Evolutionary conservation across 306 rosid species (phyloP), one percentile per base, ranked within the genome.

Genomic region (Medicago lupulina): DNA sequence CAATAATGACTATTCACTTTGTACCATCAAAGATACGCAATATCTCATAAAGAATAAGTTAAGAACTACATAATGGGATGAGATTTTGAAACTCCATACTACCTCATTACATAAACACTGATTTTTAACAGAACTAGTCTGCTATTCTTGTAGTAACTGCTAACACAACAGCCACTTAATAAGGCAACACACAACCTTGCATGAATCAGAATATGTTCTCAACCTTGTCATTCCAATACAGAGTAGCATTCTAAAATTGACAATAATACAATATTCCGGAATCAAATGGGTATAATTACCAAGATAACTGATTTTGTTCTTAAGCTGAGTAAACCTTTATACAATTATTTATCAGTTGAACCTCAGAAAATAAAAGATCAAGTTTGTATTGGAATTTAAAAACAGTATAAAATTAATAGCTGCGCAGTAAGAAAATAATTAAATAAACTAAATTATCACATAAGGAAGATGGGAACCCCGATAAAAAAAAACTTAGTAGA

Each of bases 281-380:
- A 71, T 78, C 36, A 50, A 82, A 59, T 47, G 17, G 38, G 16
- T 36, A 28, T 50, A 66, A 28, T 9, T 55, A 7, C 51, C 49
- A 53, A 73, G 66, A 39, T 50, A 69, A 5, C 41, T 3, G 44
- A 61, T 49, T 53, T 44, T 55, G 82, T 59, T 77, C 76, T 57
- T 25, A 65, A 71, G 3, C 44, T 3, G 14, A 66, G 61, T 46
- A 71, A 58, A 44, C 16, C 46, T 54, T 69, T 17, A 9, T 4
- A 47, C 19, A 46, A 16, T 11, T 13, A 80, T 8, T 17, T 28
- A 17, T 39, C 19, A 51, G 41, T 43, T 58, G 66, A 15, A 31
- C 50, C 17, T 17, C 47, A 31, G 15, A 17, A 13, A 60, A 59
- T 54, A 61, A 31, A 49, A 60, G 31, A 76, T 36, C 15, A 28